Conservation (phyloP, 1,284 basidiomycete genomes). For the Fomitopsis schrenkii region DNA sequence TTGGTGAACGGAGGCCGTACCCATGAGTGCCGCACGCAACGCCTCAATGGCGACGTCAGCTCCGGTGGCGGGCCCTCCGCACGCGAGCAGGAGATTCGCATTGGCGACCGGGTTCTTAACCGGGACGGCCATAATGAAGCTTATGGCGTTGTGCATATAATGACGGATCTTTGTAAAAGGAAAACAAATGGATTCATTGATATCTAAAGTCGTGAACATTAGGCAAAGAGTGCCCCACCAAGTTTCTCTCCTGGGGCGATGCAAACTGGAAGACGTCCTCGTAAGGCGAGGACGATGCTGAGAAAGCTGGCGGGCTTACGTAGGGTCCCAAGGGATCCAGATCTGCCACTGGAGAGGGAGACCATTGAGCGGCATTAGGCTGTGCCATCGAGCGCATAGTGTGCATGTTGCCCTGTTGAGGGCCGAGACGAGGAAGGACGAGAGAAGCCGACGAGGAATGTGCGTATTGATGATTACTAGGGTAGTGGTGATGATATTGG, state of each 20-base stretch:
- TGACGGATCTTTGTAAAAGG: constrained; percentile 32
- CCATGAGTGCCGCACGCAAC: constrained; percentile 23
- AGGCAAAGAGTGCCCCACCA: constrained; percentile 45
- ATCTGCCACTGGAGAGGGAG: constrained; percentile 31
- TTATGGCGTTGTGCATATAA: constrained; percentile 36
- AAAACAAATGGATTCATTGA: constrained; percentile 38
- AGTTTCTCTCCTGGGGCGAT: constrained; percentile 42
- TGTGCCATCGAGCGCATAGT: constrained; percentile 20
- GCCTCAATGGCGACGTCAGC: constrained; percentile 25
- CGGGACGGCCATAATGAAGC: constrained; percentile 29
- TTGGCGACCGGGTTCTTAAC: constrained; percentile 32
- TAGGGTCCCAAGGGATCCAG: constrained; percentile 55
- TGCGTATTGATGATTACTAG: constrained; percentile 47
- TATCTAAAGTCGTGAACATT: constrained; percentile 46
- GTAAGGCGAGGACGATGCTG: background rate
- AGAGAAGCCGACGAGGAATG: constrained; percentile 15
- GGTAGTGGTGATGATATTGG: constrained; percentile 20
- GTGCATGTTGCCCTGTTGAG: constrained; percentile 19
- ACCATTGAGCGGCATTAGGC: constrained; percentile 17
- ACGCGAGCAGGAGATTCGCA: constrained; percentile 27
- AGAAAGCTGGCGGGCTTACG: constrained; percentile 37
- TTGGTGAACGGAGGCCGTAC: constrained; percentile 26
- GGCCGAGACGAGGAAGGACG: constrained; percentile 19
- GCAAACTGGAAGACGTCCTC: constrained; percentile 31
- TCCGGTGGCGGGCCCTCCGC: constrained; percentile 22